These are phyloP conservation scores for Vachellia pachyceras DNA, from an alignment of 306 rosid genomes.

Conservation along the genomic window DNA sequence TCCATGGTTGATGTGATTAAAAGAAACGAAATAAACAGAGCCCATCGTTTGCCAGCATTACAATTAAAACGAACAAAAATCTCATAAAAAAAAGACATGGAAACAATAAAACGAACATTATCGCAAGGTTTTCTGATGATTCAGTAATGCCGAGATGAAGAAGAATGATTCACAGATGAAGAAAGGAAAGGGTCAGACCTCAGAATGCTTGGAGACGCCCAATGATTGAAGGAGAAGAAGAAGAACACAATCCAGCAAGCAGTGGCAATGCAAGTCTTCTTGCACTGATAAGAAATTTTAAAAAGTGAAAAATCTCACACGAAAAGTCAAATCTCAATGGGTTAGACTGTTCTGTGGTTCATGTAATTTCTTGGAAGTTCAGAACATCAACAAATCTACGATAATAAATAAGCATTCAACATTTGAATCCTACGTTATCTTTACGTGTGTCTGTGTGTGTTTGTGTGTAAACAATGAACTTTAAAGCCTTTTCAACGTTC, in stretches of 20 bases:
- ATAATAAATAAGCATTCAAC: not conserved
- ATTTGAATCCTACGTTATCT: not conserved
- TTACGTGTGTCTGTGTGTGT: too few species aligned
- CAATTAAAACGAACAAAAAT: not conserved
- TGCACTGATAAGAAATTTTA: not conserved
- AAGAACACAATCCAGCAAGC: not conserved
- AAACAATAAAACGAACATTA: not conserved
- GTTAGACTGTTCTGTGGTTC: not conserved
- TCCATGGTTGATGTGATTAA: not conserved
- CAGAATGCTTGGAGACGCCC: not conserved
- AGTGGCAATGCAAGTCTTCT: slow-evolving; percentile 1
- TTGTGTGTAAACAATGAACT: too few species aligned
- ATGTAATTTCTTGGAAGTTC: not conserved
- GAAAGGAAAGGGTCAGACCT: slow-evolving; percentile 17
- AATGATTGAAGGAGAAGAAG: not conserved
- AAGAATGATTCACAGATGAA: not conserved
- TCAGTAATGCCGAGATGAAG: not conserved
- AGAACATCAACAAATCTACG: not conserved
- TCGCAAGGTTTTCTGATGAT: not conserved
- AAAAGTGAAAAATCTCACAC: not conserved
- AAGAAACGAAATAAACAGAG: not conserved
- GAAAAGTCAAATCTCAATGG: slow-evolving; percentile 8
- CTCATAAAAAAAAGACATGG: not conserved
- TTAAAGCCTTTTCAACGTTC: too few species aligned
- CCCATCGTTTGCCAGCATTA: slow-evolving; percentile 9